phyloP scores from a whole-genome alignment of 176 grass and related monocot genomes.

The Olyra latifolia region DNA sequence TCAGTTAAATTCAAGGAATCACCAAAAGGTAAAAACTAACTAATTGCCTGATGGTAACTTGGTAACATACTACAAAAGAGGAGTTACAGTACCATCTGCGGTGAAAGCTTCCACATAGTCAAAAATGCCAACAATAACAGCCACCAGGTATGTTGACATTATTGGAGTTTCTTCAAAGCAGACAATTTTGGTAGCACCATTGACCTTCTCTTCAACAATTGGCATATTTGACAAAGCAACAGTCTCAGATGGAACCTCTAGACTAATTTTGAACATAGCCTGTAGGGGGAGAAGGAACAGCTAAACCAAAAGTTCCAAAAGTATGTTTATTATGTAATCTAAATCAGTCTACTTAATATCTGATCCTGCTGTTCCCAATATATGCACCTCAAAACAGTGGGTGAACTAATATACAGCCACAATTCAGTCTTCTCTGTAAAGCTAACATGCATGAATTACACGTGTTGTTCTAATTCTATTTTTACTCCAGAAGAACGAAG shows the following conservation, averaged over 20 bases:
- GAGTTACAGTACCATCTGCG: conserved; percentile 63
- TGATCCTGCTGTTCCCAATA: conserved; percentile 7
- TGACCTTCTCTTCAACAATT: conserved; percentile 70
- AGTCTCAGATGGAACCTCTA: conserved; percentile 75
- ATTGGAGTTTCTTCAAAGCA: conserved; percentile 87
- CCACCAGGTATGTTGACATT: conserved; percentile 97
- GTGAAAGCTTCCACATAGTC: conserved; percentile 86
- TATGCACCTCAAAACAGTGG: neutral
- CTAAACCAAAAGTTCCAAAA: conserved; percentile 10
- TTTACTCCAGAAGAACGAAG: neutral
- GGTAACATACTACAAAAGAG: conserved; percentile 27
- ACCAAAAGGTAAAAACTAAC: conserved; percentile 17
- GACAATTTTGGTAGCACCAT: conserved; percentile 70
- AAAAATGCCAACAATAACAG: conserved; percentile 85
- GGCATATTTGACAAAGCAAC: conserved; percentile 98
- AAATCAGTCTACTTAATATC: neutral
- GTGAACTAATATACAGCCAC: neutral
- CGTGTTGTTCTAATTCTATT: neutral
- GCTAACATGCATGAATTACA: neutral
- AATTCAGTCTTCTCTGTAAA: conserved; percentile 12
- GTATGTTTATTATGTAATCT: neutral
- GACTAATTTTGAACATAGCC: conserved; percentile 90
- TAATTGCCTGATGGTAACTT: conserved; percentile 10
- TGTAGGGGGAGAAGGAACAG: conserved; percentile 26
- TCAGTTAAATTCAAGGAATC: conserved; percentile 4